Percentiles rank a stretch among this genome's conserved stretches.
Evolutionary conservation across 257 asterid species (phyloP).

Genomic region (Nicotiana tomentosiformis): DNA sequence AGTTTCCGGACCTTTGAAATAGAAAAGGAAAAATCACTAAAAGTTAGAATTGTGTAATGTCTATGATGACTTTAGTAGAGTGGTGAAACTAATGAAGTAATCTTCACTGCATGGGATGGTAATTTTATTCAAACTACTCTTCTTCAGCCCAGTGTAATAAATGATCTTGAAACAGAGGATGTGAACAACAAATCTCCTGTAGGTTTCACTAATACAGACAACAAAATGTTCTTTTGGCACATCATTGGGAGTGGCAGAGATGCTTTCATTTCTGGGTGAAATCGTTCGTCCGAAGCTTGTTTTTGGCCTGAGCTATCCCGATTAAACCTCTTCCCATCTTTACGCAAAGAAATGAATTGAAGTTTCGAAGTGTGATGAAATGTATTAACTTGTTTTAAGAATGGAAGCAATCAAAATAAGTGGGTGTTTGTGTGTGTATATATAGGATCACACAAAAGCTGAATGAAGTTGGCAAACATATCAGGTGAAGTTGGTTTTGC

Average conservation of each 20-base stretch:
- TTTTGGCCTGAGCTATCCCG: conserved; percentile 48
- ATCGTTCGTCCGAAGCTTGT: conserved; percentile 29
- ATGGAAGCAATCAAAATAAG: not conserved
- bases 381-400: not conserved
- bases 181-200: conserved; percentile 20
- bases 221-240: conserved; percentile 9
- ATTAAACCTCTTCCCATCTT: conserved; percentile 38
- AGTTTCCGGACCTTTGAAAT: no score
- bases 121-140: conserved; percentile 11
- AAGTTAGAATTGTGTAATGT: no score
- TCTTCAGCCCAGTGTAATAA: not conserved
- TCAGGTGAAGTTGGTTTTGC: conserved; percentile 35
- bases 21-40: no score
- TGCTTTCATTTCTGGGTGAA: conserved; percentile 30
- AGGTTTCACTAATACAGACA: not conserved
- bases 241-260: not conserved
- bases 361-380: not conserved
- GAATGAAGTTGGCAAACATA: conserved; percentile 23
- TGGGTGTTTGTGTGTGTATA: not conserved
- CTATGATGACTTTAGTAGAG: conserved; percentile 7
- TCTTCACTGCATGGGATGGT: conserved; percentile 39
- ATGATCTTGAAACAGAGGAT: not conserved
- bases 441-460: not conserved
- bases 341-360: not conserved
- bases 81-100: conserved; percentile 24